Evolutionary conservation across 2,329 filamentous ascomycete species (phyloP).

Genomic region (Penicillium sp.): DNA sequence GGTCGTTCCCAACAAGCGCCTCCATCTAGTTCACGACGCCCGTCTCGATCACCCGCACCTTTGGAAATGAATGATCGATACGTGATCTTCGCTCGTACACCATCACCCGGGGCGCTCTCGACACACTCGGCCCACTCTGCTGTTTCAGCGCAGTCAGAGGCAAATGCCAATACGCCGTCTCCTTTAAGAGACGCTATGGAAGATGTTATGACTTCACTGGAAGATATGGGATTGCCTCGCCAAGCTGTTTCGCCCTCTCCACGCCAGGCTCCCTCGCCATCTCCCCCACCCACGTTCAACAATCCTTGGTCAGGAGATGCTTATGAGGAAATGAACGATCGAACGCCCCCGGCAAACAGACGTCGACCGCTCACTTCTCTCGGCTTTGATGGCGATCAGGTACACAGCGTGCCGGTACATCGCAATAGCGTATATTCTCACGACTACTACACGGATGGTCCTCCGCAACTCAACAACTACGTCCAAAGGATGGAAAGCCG

Average conservation of each 20-base stretch:
- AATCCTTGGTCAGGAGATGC: slow-evolving; percentile 90
- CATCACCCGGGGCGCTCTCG: slow-evolving; percentile 50
- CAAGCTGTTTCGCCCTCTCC: slow-evolving; percentile 48
- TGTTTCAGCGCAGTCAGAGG: slow-evolving; percentile 57
- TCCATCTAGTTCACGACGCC: slow-evolving; percentile 13
- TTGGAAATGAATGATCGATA: slow-evolving; percentile 48
- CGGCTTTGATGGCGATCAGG: slow-evolving; percentile 63
- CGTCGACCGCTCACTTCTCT: slow-evolving; percentile 73
- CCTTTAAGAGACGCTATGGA: slow-evolving; percentile 95
- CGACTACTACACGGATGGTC: slow-evolving; percentile 54
- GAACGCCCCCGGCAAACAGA: slow-evolving; percentile 37
- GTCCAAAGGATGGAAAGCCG: slow-evolving; percentile 90
- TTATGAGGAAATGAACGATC: slow-evolving; percentile 62
- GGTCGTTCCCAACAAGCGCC: slow-evolving; percentile 17
- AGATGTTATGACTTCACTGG: slow-evolving; percentile 92
- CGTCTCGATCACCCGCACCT: slow-evolving; percentile 35
- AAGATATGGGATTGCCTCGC: slow-evolving; percentile 75
- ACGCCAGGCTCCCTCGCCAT: slow-evolving; percentile 52
- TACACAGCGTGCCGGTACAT: slow-evolving; percentile 64
- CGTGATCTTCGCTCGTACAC: slow-evolving; percentile 45
- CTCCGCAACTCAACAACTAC: slow-evolving; percentile 80
- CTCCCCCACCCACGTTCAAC: slow-evolving; percentile 57
- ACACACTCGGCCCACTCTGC: slow-evolving; percentile 22
- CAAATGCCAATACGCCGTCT: slow-evolving; percentile 78
- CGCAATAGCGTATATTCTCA: slow-evolving; percentile 40